Conservation (phyloP, 495 filamentous ascomycete genomes). For the Antarctomyces pellizariae region DNA sequence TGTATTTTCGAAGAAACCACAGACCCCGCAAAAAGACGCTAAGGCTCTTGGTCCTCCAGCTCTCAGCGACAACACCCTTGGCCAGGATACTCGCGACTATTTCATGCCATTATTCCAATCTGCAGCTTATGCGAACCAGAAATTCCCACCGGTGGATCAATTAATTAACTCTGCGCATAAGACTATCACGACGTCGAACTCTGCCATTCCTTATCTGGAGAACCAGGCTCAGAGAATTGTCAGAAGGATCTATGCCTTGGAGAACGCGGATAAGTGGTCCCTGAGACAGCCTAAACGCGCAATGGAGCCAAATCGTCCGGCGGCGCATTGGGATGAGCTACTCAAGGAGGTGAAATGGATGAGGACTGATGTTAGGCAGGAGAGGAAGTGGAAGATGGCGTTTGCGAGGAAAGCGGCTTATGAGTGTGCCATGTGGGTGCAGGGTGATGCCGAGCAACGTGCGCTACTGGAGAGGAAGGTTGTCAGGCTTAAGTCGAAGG, state of each 20-base stretch:
- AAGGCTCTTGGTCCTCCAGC: conserved; percentile 7
- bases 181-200: conserved; percentile 55
- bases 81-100: conserved; percentile 37
- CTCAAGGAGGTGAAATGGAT: conserved; percentile 92
- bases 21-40: conserved; percentile 13
- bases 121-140: conserved; percentile 35
- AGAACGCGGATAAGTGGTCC: conserved; percentile 75
- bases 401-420: conserved; percentile 52
- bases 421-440: conserved; percentile 61
- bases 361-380: conserved; percentile 82
- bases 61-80: conserved; percentile 13
- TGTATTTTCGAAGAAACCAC: conserved; percentile 43
- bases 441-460: conserved; percentile 33
- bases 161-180: conserved; percentile 57
- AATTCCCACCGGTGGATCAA: conserved; percentile 37
- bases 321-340: conserved; percentile 63
- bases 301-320: conserved; percentile 49
- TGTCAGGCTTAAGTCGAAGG: conserved; percentile 6
- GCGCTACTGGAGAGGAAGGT: conserved; percentile 40
- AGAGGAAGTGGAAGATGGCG: conserved; percentile 79
- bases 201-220: conserved; percentile 54
- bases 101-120: conserved; percentile 56
- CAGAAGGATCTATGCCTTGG: conserved; percentile 65
- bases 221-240: conserved; percentile 64
- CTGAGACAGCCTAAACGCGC: conserved; percentile 63